Evolutionary conservation across 371 early-diverging fungal species (phyloP).

Genomic region (Mucor mucedo): DNA sequence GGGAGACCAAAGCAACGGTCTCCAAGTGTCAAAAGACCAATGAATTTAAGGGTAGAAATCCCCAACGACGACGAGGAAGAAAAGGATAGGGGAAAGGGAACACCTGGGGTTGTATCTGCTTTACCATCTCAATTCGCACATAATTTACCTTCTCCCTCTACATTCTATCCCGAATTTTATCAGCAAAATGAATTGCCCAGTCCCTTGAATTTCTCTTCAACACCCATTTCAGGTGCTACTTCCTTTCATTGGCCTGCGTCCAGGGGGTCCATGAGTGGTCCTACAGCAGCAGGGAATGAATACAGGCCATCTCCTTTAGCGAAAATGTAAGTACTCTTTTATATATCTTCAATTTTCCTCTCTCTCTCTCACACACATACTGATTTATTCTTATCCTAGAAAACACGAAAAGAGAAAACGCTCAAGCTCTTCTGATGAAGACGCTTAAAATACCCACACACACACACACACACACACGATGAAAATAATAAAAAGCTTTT

Average conservation of each 20-base stretch:
- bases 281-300: background rate
- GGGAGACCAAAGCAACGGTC: background rate
- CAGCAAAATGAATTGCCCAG: slow-evolving; percentile 68
- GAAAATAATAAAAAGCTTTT: slow-evolving; percentile 4
- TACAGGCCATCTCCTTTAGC: slow-evolving; percentile 25
- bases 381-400: background rate
- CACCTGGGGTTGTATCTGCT: slow-evolving; percentile 21
- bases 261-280: slow-evolving; percentile 10
- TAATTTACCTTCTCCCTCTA: slow-evolving; percentile 77
- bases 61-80: slow-evolving; percentile 2
- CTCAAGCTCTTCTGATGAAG: background rate
- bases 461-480: background rate
- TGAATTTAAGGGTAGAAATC: slow-evolving; percentile 25
- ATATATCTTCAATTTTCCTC: background rate
- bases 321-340: slow-evolving; percentile 21
- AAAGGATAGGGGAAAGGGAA: too few species aligned
- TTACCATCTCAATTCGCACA: slow-evolving; percentile 74
- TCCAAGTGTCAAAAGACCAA: slow-evolving; percentile 6
- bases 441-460: background rate
- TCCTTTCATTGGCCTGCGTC: slow-evolving; percentile 69
- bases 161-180: slow-evolving; percentile 80
- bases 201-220: slow-evolving; percentile 65
- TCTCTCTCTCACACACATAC: too few species aligned
- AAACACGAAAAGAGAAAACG: slow-evolving; percentile 4
- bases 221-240: slow-evolving; percentile 57